These are phyloP conservation scores for Hypomyces perniciosus DNA, from an alignment of 2,329 filamentous ascomycete species.

Conservation along the genomic window DNA sequence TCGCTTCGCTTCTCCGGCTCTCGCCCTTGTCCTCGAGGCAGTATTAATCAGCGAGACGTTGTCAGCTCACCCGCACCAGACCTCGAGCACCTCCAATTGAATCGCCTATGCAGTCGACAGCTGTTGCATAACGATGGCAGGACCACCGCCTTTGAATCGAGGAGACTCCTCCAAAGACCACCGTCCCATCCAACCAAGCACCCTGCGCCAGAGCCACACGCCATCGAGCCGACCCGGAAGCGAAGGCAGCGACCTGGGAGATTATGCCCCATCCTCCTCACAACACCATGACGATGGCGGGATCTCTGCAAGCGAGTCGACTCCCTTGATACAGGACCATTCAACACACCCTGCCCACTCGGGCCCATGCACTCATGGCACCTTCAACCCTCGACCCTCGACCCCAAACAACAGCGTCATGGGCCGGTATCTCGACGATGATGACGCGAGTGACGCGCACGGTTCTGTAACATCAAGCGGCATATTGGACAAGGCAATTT, in stretches of 20 bases:
- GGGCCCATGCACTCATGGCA: slow-evolving; percentile 62
- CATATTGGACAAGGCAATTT: slow-evolving; percentile 34
- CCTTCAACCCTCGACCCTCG: slow-evolving; percentile 63
- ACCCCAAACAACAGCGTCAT: slow-evolving; percentile 37
- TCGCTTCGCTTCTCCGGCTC: not conserved
- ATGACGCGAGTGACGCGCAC: slow-evolving; percentile 27
- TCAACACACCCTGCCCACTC: slow-evolving; percentile 33
- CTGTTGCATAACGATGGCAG: slow-evolving; percentile 19
- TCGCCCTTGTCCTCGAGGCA: not conserved
- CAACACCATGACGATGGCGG: slow-evolving; percentile 2
- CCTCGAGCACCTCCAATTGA: not conserved
- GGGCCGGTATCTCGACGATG: slow-evolving; percentile 4
- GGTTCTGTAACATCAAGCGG: slow-evolving; percentile 28
- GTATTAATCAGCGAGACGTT: not conserved
- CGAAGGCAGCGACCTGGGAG: slow-evolving; percentile 13
- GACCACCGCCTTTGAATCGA: slow-evolving; percentile 21
- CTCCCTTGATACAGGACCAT: slow-evolving; percentile 38
- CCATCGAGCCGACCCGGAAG: slow-evolving; percentile 22
- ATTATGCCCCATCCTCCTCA: slow-evolving; percentile 9
- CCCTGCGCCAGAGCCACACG: slow-evolving; percentile 40
- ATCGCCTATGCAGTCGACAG: slow-evolving; percentile 7
- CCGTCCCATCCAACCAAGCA: slow-evolving; percentile 38
- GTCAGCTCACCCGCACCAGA: not conserved
- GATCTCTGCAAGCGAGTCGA: slow-evolving; percentile 39
- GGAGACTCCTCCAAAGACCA: slow-evolving; percentile 30